Evolutionary conservation across 139 green algal species (phyloP).

Genomic region (Chlorella sp.): DNA sequence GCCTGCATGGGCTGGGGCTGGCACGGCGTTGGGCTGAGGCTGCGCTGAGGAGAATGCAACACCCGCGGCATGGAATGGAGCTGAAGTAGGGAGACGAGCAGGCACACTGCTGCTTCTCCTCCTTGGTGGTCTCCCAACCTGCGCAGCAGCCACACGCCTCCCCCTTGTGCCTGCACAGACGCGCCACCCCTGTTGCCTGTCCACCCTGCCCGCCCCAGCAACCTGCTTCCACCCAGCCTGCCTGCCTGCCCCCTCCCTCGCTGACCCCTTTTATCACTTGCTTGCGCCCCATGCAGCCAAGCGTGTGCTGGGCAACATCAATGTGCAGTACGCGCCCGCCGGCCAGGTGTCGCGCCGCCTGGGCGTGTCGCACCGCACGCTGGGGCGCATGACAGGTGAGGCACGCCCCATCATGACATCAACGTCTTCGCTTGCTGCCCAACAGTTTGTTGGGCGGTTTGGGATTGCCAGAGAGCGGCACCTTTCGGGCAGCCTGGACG

Average conservation of each 20-base stretch:
- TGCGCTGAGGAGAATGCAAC: not conserved
- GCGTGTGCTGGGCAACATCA: constrained; percentile 49
- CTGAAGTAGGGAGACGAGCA: not conserved
- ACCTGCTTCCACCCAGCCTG: not conserved
- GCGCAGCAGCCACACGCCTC: not conserved
- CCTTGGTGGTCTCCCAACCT: not conserved
- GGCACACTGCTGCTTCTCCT: not conserved
- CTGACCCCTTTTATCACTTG: not conserved
- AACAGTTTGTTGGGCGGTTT: no score
- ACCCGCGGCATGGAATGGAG: not conserved
- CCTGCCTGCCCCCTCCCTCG: not conserved
- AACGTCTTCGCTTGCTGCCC: no score
- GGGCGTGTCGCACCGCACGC: constrained; percentile 61
- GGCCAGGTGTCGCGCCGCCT: constrained; percentile 57
- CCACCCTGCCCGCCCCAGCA: not conserved
- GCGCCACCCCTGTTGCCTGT: not conserved
- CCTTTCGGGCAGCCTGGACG: no score
- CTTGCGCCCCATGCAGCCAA: constrained; percentile 30
- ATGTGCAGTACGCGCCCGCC: constrained; percentile 63
- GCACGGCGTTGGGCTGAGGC: not conserved
- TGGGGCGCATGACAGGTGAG: constrained; percentile 72
- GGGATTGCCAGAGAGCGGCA: no score
- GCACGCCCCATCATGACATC: no score
- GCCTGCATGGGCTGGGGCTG: not conserved
- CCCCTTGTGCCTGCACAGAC: no score